A percentile compares a stretch with the other conserved stretches of the same genome.
Evolutionary conservation across 2,329 filamentous ascomycete genomes (phyloP).

Genomic region (Corniculantispora saksenae): DNA sequence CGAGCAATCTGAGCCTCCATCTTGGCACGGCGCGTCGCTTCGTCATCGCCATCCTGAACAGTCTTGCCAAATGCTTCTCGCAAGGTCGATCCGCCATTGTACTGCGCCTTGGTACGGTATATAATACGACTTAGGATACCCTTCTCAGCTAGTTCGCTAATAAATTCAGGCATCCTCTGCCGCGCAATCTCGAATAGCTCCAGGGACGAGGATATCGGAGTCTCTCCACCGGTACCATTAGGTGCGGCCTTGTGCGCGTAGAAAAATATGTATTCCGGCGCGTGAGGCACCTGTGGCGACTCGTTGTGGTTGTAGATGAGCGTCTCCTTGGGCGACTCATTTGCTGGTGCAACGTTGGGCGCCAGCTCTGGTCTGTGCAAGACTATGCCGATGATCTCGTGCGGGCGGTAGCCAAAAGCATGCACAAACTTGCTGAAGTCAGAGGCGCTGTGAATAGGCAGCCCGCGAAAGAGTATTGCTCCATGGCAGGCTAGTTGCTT

Average conservation of each 20-base stretch:
- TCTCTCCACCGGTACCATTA: conserved; percentile 38
- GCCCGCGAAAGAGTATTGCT: background rate
- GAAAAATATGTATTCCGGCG: conserved; percentile 54
- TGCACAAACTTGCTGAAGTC: conserved; percentile 52
- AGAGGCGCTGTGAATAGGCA: conserved; percentile 43
- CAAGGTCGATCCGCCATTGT: conserved; percentile 48
- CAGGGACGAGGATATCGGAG: conserved; percentile 49
- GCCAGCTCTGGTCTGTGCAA: conserved; percentile 40
- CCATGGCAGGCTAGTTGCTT: background rate
- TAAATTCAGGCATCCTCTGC: conserved; percentile 49
- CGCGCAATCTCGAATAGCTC: conserved; percentile 47
- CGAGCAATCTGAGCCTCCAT: conserved; percentile 51
- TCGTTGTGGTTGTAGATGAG: conserved; percentile 54
- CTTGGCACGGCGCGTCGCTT: conserved; percentile 41
- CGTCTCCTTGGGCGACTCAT: conserved; percentile 49
- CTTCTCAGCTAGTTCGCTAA: conserved; percentile 43
- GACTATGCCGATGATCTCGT: conserved; percentile 54
- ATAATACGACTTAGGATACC: conserved; percentile 38
- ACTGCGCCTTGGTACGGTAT: conserved; percentile 46
- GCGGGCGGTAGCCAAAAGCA: conserved; percentile 44
- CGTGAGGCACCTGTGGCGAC: conserved; percentile 51
- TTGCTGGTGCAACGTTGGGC: conserved; percentile 38
- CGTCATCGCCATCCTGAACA: conserved; percentile 45
- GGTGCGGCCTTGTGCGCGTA: conserved; percentile 43
- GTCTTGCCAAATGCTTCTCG: conserved; percentile 46